Percentiles rank a stretch among this genome's conserved stretches.
These are phyloP conservation scores for Penicillium maclennaniae DNA, from an alignment of 495 filamentous ascomycete species.

Conservation along the genomic window DNA sequence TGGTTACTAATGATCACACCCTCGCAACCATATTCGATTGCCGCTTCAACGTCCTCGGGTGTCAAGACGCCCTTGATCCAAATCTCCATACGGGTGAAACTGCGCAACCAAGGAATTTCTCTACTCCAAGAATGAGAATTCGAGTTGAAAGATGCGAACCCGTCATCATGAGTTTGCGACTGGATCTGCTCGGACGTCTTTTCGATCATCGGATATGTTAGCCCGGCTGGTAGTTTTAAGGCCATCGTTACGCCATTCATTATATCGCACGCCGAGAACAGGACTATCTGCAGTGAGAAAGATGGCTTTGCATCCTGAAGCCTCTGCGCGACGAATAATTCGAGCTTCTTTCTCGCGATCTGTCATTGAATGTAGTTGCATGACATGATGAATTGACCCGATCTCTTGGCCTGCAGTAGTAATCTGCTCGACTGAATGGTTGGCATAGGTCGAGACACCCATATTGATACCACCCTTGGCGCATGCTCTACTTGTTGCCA, in stretches of 20 bases:
- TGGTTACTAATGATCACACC: conserved; percentile 66
- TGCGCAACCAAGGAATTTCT: conserved; percentile 40
- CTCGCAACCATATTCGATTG: conserved; percentile 51
- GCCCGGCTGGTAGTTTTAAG: conserved; percentile 32
- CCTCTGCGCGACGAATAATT: conserved; percentile 36
- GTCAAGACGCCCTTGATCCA: conserved; percentile 56
- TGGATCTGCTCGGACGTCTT: conserved; percentile 63
- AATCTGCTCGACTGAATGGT: conserved; percentile 50
- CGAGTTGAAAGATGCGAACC: conserved; percentile 57
- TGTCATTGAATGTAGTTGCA: conserved; percentile 74
- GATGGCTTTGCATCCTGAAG: conserved; percentile 55
- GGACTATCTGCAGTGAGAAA: conserved; percentile 84
- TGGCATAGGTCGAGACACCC: conserved; percentile 55
- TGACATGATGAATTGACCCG: conserved; percentile 47
- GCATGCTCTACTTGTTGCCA: conserved; percentile 57
- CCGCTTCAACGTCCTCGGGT: conserved; percentile 51
- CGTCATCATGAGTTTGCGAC: conserved; percentile 47
- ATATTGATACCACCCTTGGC: conserved; percentile 39
- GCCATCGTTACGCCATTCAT: conserved; percentile 36
- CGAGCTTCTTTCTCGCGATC: conserved; percentile 56
- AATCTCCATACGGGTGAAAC: conserved; percentile 52
- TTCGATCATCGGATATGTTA: conserved; percentile 48
- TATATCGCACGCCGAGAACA: conserved; percentile 57
- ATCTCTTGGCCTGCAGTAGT: conserved; percentile 39
- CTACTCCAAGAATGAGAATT: conserved; percentile 61